A percentile compares a stretch with the other conserved stretches of the same genome.
Conservation (phyloP, 305 asterid species). For the Solanum hybrid region DNA sequence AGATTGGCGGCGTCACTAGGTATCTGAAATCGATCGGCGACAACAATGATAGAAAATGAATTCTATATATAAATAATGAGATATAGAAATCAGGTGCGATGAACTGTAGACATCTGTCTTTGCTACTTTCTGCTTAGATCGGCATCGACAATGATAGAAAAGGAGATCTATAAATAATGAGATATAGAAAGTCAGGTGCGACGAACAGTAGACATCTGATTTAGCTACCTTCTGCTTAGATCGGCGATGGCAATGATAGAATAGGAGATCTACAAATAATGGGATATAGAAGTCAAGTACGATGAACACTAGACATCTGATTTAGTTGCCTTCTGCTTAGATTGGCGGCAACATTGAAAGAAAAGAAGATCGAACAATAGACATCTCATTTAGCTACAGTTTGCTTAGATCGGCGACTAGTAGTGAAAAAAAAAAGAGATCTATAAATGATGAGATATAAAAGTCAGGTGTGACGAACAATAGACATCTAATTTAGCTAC, state of each 20-base stretch:
- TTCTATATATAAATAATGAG: background rate
- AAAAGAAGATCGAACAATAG: background rate
- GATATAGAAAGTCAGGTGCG: background rate
- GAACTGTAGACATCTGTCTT: background rate
- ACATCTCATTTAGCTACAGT: background rate
- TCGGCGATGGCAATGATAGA: background rate
- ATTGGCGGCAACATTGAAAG: background rate
- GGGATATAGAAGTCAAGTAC: background rate
- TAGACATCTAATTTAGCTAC: background rate
- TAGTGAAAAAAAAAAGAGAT: background rate
- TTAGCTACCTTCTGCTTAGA: background rate
- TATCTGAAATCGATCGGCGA: background rate
- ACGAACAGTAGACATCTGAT: background rate
- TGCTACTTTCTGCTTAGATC: background rate
- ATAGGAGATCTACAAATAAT: background rate
- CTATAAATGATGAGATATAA: too few species aligned
- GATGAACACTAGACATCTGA: background rate
- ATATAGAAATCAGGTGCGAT: background rate
- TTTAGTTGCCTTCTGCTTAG: too few species aligned
- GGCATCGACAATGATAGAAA: background rate
- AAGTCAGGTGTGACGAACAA: background rate
- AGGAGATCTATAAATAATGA: background rate
- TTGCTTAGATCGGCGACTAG: background rate
- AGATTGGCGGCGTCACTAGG: background rate
- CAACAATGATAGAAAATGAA: background rate